Evolutionary conservation across 177 flowering plant species (phyloP), one percentile per base, ranked within the genome.

Genomic region (Vitis hybrid): DNA sequence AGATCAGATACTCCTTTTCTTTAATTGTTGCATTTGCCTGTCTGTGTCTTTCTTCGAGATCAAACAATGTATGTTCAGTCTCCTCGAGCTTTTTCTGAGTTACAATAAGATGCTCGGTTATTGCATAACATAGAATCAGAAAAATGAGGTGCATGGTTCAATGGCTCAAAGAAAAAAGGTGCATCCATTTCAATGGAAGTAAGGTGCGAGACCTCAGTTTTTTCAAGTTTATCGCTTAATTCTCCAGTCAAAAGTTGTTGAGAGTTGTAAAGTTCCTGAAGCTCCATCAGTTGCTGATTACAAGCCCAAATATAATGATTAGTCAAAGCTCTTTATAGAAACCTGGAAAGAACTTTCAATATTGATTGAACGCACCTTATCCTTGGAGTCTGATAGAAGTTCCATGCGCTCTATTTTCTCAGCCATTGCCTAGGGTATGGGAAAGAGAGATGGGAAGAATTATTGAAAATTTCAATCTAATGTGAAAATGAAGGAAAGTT

Each of bases 321-420:
- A 63, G 21, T 64, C 65, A 30, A 55, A 55, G 24, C 18, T 49
- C 56, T 53, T 41, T 18, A 72, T n/a, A 17, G 52, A 18, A 71
- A 61, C 9, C 18, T 17, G 53, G 56, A 63, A 72, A 54, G 17
- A 62, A 17, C 52, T 59, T n/a, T 48, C 49, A 24, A 58, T 32
- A 18, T 21, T 21, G 67, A 63, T 18, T 17, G 69, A 46, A 35
- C 62, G 14, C 81, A 91, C 99, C 95, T 96, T 96, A 74, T 94
- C 98, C 80, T 87, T 94, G 57, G 95, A 87, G 59, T 96, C 99
- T 58, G 84, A 82, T 27, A 88, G 86, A 71, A 90, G 88, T 76
- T 91, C 99, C 94, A 96, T 88, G 48, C 87, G 91, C 74, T 96
- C 99, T 61, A 96, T 91, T 78, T 89, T 96, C 79, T 94, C 98